These are phyloP conservation scores for Talaromyces stipitatus DNA, from an alignment of 495 filamentous ascomycete genomes.

Conservation along the genomic window DNA sequence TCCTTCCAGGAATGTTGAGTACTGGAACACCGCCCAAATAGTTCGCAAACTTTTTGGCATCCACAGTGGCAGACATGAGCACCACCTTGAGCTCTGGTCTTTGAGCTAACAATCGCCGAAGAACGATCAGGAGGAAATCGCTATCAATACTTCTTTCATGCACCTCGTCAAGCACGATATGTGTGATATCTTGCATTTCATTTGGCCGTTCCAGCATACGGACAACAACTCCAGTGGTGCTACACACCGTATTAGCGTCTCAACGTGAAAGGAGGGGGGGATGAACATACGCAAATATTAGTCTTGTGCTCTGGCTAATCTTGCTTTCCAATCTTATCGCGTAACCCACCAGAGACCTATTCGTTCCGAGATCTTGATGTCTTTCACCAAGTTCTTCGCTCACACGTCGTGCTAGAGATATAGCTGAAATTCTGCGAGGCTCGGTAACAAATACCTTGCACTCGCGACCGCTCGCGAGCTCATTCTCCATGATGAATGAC, in stretches of 20 bases:
- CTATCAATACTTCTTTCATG: constrained; percentile 94
- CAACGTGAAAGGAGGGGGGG: neutral
- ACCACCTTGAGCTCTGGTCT: constrained; percentile 74
- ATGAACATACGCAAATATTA: constrained; percentile 66
- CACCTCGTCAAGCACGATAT: constrained; percentile 90
- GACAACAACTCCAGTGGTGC: constrained; percentile 80
- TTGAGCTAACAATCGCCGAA: constrained; percentile 67
- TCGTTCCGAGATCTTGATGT: constrained; percentile 72
- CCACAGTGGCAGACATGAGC: constrained; percentile 93
- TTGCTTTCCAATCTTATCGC: constrained; percentile 88
- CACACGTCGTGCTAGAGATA: constrained; percentile 83
- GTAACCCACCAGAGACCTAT: constrained; percentile 81
- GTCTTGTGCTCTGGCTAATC: constrained; percentile 65
- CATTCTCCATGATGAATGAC: constrained; percentile 81
- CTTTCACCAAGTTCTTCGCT: constrained; percentile 89
- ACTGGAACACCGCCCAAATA: constrained; percentile 82
- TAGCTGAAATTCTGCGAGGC: constrained; percentile 91
- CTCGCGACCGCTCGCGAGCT: constrained; percentile 66
- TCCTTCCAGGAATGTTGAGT: constrained; percentile 82
- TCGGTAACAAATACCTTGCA: constrained; percentile 96
- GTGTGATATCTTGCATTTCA: constrained; percentile 79
- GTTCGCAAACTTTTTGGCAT: constrained; percentile 81
- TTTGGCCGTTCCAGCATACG: constrained; percentile 89
- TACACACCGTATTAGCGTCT: constrained; percentile 7
- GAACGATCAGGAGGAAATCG: constrained; percentile 85